These are phyloP conservation scores for Globisporangium apiculatum DNA, from an alignment of 352 stramenopile species.

Conservation along the genomic window DNA sequence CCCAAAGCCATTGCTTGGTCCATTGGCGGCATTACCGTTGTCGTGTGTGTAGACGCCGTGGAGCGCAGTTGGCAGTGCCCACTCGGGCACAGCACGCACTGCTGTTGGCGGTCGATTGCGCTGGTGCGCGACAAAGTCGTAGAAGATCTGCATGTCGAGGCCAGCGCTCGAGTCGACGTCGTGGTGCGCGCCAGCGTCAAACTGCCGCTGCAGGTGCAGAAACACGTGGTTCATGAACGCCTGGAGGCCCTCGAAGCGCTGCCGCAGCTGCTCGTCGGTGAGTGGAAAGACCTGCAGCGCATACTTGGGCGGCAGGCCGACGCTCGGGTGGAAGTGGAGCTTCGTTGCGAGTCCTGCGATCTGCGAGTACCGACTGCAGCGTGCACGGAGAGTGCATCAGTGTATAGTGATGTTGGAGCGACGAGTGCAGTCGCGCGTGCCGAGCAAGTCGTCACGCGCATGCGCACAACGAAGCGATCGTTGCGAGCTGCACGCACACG, in stretches of 20 bases:
- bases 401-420: neutral
- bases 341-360: slow-evolving; percentile 51
- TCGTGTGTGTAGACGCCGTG: slow-evolving; percentile 9
- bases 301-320: slow-evolving; percentile 75
- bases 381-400: neutral
- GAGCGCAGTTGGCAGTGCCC: slow-evolving; percentile 35
- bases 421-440: no score
- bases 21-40: neutral
- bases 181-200: slow-evolving; percentile 53
- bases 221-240: slow-evolving; percentile 49
- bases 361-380: slow-evolving; percentile 59
- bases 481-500: neutral
- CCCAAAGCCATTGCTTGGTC: slow-evolving; percentile 4
- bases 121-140: slow-evolving; percentile 63
- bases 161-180: slow-evolving; percentile 47
- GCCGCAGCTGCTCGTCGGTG: slow-evolving; percentile 44
- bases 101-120: slow-evolving; percentile 55
- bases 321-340: slow-evolving; percentile 59
- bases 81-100: slow-evolving; percentile 42
- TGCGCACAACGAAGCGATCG: neutral
- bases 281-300: slow-evolving; percentile 74
- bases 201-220: slow-evolving; percentile 28
- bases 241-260: slow-evolving; percentile 63
- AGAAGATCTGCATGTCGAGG: slow-evolving; percentile 81
- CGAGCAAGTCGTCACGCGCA: neutral